Evolutionary conservation across 2,329 filamentous ascomycete species (phyloP).

Genomic region (Whalleya microplaca): DNA sequence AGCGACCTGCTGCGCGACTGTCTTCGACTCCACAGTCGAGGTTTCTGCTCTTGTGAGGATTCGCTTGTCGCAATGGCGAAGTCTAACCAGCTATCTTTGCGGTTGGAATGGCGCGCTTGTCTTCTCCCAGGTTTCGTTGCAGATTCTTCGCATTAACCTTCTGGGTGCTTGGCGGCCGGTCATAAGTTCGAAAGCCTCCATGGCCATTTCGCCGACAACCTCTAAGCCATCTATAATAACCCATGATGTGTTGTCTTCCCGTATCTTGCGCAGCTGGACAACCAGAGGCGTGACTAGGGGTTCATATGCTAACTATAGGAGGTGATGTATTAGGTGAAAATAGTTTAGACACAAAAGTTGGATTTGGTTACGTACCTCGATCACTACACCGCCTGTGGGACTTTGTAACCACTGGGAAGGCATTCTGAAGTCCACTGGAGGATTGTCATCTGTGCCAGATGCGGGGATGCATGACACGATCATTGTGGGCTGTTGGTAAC

Average conservation of each 20-base stretch:
- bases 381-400: slow-evolving; percentile 71
- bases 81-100: slow-evolving; percentile 20
- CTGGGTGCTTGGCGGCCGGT: slow-evolving; percentile 73
- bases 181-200: slow-evolving; percentile 77
- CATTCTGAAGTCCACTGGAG: slow-evolving; percentile 70
- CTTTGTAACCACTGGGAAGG: slow-evolving; percentile 71
- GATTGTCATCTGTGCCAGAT: slow-evolving; percentile 61
- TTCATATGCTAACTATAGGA: slow-evolving; percentile 64
- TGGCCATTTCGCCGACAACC: slow-evolving; percentile 73
- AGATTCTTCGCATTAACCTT: slow-evolving; percentile 67
- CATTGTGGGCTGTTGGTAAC: slow-evolving; percentile 67
- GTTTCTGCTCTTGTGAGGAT: not conserved
- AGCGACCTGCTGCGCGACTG: not conserved
- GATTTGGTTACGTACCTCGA: slow-evolving; percentile 52
- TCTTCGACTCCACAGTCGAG: not conserved
- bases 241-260: slow-evolving; percentile 62
- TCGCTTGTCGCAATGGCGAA: not conserved
- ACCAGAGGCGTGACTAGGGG: slow-evolving; percentile 71
- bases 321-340: slow-evolving; percentile 5
- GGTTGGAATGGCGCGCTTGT: slow-evolving; percentile 41
- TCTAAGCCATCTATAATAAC: slow-evolving; percentile 74
- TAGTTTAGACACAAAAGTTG: not conserved
- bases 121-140: slow-evolving; percentile 47
- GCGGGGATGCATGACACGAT: slow-evolving; percentile 74
- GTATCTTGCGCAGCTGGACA: slow-evolving; percentile 61